Evolutionary conservation across 2,329 filamentous ascomycete species (phyloP).

Genomic region (Eutypella sp.): DNA sequence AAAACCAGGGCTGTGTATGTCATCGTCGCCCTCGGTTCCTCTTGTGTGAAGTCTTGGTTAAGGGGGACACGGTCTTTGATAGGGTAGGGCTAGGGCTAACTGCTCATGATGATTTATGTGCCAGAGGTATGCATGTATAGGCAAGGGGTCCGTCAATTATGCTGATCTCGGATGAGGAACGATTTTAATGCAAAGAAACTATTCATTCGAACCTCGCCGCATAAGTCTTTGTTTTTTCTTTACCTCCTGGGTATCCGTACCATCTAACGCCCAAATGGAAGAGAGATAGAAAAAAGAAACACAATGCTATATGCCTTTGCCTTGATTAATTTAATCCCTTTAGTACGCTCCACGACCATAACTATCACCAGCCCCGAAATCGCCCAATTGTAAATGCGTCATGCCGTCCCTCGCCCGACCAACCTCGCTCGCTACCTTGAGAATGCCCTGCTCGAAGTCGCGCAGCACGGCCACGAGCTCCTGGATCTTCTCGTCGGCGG

Average conservation of each 20-base stretch:
- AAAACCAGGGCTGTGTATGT: too few species aligned
- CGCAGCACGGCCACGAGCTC: conserved; percentile 55
- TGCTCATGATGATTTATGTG: too few species aligned
- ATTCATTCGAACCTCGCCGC: background rate
- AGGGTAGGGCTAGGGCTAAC: too few species aligned
- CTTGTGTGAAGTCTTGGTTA: too few species aligned
- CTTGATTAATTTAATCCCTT: too few species aligned
- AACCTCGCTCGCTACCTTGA: conserved; percentile 57
- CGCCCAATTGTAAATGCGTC: conserved; percentile 51
- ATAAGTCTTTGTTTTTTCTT: background rate
- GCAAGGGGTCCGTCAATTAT: too few species aligned
- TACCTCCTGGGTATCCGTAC: conserved; percentile 22
- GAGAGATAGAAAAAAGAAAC: too few species aligned
- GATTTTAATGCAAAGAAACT: background rate
- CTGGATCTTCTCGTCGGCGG: conserved; percentile 40
- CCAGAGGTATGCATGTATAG: too few species aligned
- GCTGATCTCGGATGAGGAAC: too few species aligned
- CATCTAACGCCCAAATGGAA: conserved; percentile 9
- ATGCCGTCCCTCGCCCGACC: conserved; percentile 56
- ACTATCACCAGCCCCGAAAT: conserved; percentile 32
- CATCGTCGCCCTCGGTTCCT: too few species aligned
- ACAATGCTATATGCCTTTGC: conserved; percentile 1
- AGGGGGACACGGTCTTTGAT: too few species aligned
- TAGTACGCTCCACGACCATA: conserved; percentile 25
- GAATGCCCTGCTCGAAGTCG: conserved; percentile 61